Conservation (phyloP, 495 filamentous ascomycete species). For the Hamigera avellanea region DNA sequence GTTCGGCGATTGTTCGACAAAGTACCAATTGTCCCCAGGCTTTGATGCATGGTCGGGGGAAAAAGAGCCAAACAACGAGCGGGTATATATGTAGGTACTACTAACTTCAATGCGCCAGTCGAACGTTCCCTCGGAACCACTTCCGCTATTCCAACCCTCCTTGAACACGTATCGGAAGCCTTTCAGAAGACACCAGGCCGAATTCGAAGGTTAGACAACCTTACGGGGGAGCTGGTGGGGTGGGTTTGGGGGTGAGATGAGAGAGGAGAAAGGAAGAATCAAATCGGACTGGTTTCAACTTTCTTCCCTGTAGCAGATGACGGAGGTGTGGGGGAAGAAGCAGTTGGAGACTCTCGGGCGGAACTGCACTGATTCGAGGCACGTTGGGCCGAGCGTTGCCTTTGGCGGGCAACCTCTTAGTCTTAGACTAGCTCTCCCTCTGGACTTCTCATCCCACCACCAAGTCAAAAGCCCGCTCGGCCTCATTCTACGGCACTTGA, state of each 20-base stretch:
- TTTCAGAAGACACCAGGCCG: too few species aligned
- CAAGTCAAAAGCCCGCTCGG: not conserved
- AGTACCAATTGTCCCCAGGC: conserved; percentile 4
- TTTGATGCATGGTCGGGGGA: not conserved
- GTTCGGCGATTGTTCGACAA: conserved; percentile 7
- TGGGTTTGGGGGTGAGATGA: conserved; percentile 6
- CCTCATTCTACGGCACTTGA: too few species aligned
- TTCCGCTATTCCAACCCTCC: conserved; percentile 8
- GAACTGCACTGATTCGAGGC: too few species aligned
- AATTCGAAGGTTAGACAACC: too few species aligned
- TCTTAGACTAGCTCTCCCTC: not conserved
- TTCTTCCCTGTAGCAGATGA: too few species aligned
- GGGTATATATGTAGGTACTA: conserved; percentile 7
- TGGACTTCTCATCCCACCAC: conserved; percentile 1
- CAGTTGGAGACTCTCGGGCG: too few species aligned
- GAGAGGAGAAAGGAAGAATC: conserved; percentile 8
- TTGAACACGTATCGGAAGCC: conserved; percentile 1
- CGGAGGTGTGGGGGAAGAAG: not conserved
- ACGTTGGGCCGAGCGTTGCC: not conserved
- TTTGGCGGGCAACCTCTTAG: too few species aligned
- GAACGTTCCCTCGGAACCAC: conserved; percentile 26
- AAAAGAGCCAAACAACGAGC: not conserved
- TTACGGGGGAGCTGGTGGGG: not conserved
- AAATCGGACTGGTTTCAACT: too few species aligned
- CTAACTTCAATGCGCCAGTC: conserved; percentile 37